Conservation (phyloP, 495 filamentous ascomycete genomes). For the Hypoxylon lienhwacheense region DNA sequence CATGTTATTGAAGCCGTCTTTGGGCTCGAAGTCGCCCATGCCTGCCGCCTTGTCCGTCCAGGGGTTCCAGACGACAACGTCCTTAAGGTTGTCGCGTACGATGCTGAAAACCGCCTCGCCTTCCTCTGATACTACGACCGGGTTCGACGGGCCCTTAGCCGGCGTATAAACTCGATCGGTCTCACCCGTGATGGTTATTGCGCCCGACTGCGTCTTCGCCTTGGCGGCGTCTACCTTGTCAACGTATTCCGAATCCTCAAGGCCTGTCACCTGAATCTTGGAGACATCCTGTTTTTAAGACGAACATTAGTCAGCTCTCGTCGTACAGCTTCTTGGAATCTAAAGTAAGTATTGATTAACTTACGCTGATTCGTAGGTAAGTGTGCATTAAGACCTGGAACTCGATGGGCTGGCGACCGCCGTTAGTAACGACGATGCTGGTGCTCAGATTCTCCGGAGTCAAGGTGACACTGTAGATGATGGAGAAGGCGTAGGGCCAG, state of each 20-base stretch:
- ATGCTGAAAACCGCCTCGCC: conserved; percentile 68
- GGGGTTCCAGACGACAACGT: conserved; percentile 97
- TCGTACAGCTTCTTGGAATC: background rate
- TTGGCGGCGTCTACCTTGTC: conserved; percentile 75
- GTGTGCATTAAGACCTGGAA: conserved; percentile 92
- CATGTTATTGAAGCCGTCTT: conserved; percentile 89
- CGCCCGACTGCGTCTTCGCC: conserved; percentile 60
- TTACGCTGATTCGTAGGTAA: conserved; percentile 78
- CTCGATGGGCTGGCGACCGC: conserved; percentile 76
- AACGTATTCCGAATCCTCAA: conserved; percentile 70
- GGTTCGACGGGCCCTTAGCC: conserved; percentile 63
- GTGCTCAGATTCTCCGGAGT: conserved; percentile 74
- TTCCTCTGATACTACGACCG: conserved; percentile 60
- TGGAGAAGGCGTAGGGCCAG: conserved; percentile 83
- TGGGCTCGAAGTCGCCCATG: conserved; percentile 86
- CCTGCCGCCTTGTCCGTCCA: conserved; percentile 80
- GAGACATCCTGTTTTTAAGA: conserved; percentile 66
- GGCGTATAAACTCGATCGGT: conserved; percentile 71
- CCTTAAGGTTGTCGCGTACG: conserved; percentile 74
- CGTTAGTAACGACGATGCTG: conserved; percentile 83
- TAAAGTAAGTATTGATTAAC: conserved; percentile 28
- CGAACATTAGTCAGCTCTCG: background rate
- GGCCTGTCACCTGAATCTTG: conserved; percentile 66
- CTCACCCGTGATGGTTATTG: conserved; percentile 64
- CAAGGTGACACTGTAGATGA: conserved; percentile 91